Percentiles rank a stretch among this genome's conserved stretches.
These are phyloP conservation scores for Byssochlamys sp. DNA, from an alignment of 2,329 filamentous ascomycete genomes.

Conservation along the genomic window DNA sequence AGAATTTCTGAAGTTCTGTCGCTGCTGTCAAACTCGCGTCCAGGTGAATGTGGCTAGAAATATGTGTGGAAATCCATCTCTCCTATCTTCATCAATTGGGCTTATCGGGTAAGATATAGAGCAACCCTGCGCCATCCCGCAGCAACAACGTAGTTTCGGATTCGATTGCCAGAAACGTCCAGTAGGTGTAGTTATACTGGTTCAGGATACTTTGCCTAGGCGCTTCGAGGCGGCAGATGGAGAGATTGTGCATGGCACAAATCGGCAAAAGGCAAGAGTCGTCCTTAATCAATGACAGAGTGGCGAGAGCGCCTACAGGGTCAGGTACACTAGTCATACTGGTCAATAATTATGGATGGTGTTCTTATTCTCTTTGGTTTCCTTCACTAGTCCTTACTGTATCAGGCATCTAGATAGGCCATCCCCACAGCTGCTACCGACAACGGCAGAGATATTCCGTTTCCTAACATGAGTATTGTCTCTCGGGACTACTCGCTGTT, in stretches of 20 bases:
- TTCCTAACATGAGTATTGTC: not conserved
- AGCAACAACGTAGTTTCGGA: not conserved
- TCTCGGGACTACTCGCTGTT: not conserved
- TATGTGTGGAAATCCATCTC: not conserved
- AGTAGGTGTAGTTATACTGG: not conserved
- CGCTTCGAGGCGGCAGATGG: not conserved
- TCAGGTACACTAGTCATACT: not conserved
- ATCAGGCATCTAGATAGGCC: not conserved
- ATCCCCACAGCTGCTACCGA: not conserved
- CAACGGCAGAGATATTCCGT: no score
- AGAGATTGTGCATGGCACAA: not conserved
- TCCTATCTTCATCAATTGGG: not conserved
- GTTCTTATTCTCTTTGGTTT: not conserved
- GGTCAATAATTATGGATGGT: not conserved
- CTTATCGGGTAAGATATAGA: not conserved
- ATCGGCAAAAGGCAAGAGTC: not conserved
- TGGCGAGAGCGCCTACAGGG: not conserved
- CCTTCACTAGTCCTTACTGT: not conserved
- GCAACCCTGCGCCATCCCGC: not conserved
- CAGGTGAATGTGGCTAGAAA: not conserved
- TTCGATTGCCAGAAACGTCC: not conserved
- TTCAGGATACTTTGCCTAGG: not conserved
- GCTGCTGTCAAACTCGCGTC: not conserved
- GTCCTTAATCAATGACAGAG: not conserved
- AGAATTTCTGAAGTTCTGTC: not conserved